These are phyloP conservation scores for Quercus mongolica DNA, from an alignment of 306 rosid species.

Conservation along the genomic window DNA sequence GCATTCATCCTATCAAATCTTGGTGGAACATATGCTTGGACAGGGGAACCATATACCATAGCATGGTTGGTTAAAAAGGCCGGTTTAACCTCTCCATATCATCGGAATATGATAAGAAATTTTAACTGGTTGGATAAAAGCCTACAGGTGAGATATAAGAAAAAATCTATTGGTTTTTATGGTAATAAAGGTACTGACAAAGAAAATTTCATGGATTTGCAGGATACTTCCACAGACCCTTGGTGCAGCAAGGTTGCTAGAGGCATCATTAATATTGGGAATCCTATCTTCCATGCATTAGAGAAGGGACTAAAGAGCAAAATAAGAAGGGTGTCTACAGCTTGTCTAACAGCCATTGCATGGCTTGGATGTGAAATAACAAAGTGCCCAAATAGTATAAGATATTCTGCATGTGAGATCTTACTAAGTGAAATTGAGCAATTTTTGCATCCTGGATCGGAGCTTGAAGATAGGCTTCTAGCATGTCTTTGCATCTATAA, in stretches of 20 bases:
- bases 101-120: constrained; percentile 59
- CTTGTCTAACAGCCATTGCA: constrained; percentile 56
- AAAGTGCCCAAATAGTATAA: constrained; percentile 47
- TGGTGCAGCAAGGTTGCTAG: constrained; percentile 67
- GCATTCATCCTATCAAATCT: constrained; percentile 75
- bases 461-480: constrained; percentile 71
- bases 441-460: constrained; percentile 73
- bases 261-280: constrained; percentile 48
- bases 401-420: constrained; percentile 59
- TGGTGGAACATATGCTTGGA: constrained; percentile 70
- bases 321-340: constrained; percentile 55
- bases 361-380: constrained; percentile 84
- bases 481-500: constrained; percentile 73
- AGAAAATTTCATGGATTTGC: constrained; percentile 34
- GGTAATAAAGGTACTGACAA: constrained; percentile 1
- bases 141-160: constrained; percentile 48
- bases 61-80: constrained; percentile 75
- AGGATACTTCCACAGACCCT: constrained; percentile 64
- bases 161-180: neutral
- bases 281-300: constrained; percentile 54
- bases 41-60: constrained; percentile 73
- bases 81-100: constrained; percentile 52
- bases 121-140: constrained; percentile 60
- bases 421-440: constrained; percentile 59
- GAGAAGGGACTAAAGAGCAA: constrained; percentile 61